phyloP scores from a whole-genome alignment of 2,329 filamentous ascomycete genomes.

The Pestalotiopsis fici region DNA sequence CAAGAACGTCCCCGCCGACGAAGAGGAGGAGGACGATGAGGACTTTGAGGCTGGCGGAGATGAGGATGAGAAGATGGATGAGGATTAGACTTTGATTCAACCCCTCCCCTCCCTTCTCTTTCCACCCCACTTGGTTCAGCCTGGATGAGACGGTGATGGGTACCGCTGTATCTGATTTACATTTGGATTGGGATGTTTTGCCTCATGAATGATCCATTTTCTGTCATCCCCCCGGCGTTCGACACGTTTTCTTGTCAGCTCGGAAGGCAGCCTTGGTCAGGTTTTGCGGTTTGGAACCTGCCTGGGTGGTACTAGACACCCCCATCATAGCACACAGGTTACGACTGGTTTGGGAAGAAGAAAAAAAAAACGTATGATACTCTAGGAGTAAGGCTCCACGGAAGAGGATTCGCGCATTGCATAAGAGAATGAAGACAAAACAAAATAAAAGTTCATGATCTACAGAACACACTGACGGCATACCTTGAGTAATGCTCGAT shows the following conservation, averaged over 20 bases:
- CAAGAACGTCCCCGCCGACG: constrained; percentile 71
- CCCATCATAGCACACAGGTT: background rate
- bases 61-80: constrained; percentile 72
- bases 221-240: background rate
- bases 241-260: background rate
- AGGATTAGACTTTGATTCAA: constrained; percentile 28
- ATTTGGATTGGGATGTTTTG: background rate
- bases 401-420: background rate
- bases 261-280: background rate
- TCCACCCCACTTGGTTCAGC: background rate
- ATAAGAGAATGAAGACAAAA: constrained; percentile 11
- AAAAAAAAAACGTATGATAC: too few relatives aligned
- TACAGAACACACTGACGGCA: background rate
- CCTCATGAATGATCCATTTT: background rate
- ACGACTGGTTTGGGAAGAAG: background rate
- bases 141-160: background rate
- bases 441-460: background rate
- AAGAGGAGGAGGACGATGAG: constrained; percentile 80
- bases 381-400: background rate
- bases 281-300: background rate
- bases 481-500: background rate
- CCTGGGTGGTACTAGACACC: background rate
- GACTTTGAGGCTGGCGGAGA: constrained; percentile 57
- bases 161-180: background rate
- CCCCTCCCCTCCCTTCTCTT: background rate